These are phyloP conservation scores for Coniferiporia sulphurascens DNA, from an alignment of 1,284 basidiomycete genomes.

Conservation along the genomic window DNA sequence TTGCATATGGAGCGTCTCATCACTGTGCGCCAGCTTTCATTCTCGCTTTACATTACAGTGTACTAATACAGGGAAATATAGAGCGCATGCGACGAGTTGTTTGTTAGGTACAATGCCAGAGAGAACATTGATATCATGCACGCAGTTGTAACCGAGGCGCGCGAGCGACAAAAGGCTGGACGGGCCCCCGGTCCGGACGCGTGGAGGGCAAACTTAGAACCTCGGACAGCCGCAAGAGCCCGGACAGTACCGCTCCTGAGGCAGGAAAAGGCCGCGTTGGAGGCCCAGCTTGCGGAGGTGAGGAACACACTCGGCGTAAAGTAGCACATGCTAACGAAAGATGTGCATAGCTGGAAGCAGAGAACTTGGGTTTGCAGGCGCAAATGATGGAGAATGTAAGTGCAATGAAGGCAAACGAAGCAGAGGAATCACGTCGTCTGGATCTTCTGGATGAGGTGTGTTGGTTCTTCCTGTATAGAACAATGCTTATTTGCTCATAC, in stretches of 20 bases:
- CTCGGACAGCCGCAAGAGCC: slow-evolving; percentile 54
- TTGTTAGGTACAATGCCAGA: slow-evolving; percentile 58
- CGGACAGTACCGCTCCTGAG: slow-evolving; percentile 56
- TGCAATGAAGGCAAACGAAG: slow-evolving; percentile 43
- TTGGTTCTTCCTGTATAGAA: slow-evolving; percentile 6
- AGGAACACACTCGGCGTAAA: background rate
- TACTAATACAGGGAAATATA: slow-evolving; percentile 17
- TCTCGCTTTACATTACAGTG: background rate
- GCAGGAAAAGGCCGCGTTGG: slow-evolving; percentile 47
- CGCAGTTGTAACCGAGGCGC: slow-evolving; percentile 60
- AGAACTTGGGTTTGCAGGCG: slow-evolving; percentile 44
- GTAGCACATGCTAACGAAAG: background rate
- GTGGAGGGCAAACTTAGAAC: slow-evolving; percentile 58
- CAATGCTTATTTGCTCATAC: slow-evolving; percentile 4
- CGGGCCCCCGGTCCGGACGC: slow-evolving; percentile 43
- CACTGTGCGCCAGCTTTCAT: slow-evolving; percentile 37
- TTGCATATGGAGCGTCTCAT: slow-evolving; percentile 64
- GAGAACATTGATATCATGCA: slow-evolving; percentile 68
- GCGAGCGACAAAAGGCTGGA: slow-evolving; percentile 51
- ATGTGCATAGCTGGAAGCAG: slow-evolving; percentile 44
- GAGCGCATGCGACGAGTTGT: slow-evolving; percentile 48
- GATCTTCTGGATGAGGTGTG: slow-evolving; percentile 53
- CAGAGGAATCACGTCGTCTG: slow-evolving; percentile 40
- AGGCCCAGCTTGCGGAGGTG: slow-evolving; percentile 44
- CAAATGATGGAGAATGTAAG: slow-evolving; percentile 45